Percentiles rank a stretch among this genome's conserved stretches.
phyloP scores from a whole-genome alignment of 1,139 yeast genomes.

The Hyphopichia pseudoburtonii region DNA sequence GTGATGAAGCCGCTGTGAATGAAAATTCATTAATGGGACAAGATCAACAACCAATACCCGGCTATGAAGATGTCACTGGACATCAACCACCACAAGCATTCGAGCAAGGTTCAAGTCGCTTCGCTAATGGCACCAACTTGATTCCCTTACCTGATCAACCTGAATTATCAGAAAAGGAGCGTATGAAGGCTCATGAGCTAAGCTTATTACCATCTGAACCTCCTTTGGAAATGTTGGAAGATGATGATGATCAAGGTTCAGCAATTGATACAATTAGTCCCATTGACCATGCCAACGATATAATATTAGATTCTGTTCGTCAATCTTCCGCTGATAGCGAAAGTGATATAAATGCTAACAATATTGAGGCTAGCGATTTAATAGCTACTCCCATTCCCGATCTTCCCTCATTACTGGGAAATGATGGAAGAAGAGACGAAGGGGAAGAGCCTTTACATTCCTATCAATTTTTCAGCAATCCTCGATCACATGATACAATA shows the following conservation, averaged over 20 bases:
- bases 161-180: constrained; percentile 52
- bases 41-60: constrained; percentile 19
- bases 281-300: constrained; percentile 6
- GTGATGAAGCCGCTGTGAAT: constrained; percentile 4
- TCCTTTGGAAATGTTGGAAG: constrained; percentile 25
- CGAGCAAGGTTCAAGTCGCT: background rate
- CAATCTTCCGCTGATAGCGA: too few species aligned
- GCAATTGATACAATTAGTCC: constrained; percentile 10
- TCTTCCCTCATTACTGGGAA: too few species aligned
- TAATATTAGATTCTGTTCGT: too few species aligned
- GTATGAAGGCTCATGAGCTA: constrained; percentile 51
- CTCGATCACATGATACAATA: too few species aligned
- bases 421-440: too few species aligned
- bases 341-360: too few species aligned
- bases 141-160: constrained; percentile 15
- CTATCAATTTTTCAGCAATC: constrained; percentile 1
- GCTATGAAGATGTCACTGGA: constrained; percentile 22
- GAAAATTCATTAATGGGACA: background rate
- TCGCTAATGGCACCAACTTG: background rate
- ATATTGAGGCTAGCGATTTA: too few species aligned
- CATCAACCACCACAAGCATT: background rate
- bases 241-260: constrained; percentile 9
- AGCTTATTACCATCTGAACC: constrained; percentile 67
- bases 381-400: too few species aligned
- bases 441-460: background rate